phyloP scores from a whole-genome alignment of 495 filamentous ascomycete species.

The Sporormia fimetaria region DNA sequence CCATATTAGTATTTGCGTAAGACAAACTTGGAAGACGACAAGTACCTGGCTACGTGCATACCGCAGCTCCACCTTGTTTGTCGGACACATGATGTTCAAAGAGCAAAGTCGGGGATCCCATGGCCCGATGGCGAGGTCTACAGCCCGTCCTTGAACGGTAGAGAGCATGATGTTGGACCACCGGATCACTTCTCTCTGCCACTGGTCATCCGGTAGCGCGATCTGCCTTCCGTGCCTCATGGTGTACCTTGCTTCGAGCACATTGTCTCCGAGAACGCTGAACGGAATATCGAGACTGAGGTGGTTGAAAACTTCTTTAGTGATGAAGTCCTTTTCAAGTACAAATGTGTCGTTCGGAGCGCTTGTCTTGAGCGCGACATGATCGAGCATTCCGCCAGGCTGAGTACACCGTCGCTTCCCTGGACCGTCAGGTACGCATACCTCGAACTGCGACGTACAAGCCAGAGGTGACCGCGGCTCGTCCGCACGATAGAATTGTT shows the following conservation, averaged over 20 bases:
- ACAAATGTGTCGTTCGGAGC: too few species aligned
- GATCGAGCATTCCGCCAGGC: too few species aligned
- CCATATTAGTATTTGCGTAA: not conserved
- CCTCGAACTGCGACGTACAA: constrained; percentile 1
- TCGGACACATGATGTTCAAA: not conserved
- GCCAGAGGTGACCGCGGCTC: not conserved
- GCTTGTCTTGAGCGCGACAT: too few species aligned
- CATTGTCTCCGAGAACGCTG: not conserved
- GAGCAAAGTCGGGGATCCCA: not conserved
- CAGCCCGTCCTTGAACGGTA: not conserved
- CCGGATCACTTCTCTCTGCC: constrained; percentile 3
- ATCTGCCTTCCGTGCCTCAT: not conserved
- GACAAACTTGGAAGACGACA: too few species aligned
- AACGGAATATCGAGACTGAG: too few species aligned
- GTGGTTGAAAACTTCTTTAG: too few species aligned
- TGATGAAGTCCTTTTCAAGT: too few species aligned
- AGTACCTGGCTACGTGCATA: too few species aligned
- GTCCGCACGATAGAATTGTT: not conserved
- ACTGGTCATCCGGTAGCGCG: constrained; percentile 8
- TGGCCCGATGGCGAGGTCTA: not conserved
- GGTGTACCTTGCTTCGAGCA: not conserved
- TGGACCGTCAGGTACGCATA: too few species aligned
- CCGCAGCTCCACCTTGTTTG: not conserved
- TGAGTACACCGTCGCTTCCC: too few species aligned
- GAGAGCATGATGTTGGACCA: constrained; percentile 2